phyloP scores from a whole-genome alignment of 208 protist genomes.

The Acanthamoeba sp. region DNA sequence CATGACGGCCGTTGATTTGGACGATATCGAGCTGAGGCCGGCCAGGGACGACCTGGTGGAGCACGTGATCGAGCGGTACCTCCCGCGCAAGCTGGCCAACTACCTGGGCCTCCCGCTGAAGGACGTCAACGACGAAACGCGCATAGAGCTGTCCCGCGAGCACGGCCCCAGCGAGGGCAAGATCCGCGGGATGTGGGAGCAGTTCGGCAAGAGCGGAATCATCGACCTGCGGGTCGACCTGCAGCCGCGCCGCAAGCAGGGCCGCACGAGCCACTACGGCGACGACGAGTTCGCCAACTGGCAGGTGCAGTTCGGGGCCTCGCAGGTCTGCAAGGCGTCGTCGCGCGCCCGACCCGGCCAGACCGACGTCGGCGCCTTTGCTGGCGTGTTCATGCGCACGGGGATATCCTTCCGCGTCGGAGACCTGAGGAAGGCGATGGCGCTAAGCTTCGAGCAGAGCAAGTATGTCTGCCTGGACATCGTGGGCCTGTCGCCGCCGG shows the following conservation, averaged over 20 bases:
- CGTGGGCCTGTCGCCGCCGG: background rate
- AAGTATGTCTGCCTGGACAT: slow-evolving; percentile 15
- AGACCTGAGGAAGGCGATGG: slow-evolving; percentile 25
- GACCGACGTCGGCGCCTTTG: slow-evolving; percentile 59
- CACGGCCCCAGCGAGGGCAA: slow-evolving; percentile 64
- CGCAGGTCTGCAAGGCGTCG: slow-evolving; percentile 67
- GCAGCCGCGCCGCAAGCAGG: slow-evolving; percentile 21
- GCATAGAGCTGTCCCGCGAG: background rate
- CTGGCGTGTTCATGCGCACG: slow-evolving; percentile 53
- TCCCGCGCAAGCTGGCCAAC: slow-evolving; percentile 65
- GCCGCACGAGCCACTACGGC: slow-evolving; percentile 65
- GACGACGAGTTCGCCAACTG: slow-evolving; percentile 72
- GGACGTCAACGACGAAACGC: slow-evolving; percentile 25
- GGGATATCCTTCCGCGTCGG: background rate
- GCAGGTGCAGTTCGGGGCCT: slow-evolving; percentile 63
- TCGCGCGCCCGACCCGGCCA: slow-evolving; percentile 38
- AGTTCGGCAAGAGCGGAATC: slow-evolving; percentile 54
- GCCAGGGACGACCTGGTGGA: slow-evolving; percentile 23
- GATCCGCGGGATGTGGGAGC: slow-evolving; percentile 69
- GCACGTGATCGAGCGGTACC: slow-evolving; percentile 40
- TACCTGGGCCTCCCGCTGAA: slow-evolving; percentile 45
- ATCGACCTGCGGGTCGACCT: slow-evolving; percentile 65
- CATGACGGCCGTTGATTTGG: background rate
- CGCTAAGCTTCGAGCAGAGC: background rate
- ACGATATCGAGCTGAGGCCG: slow-evolving; percentile 7